Conservation (phyloP, 495 filamentous ascomycete species). For the Podospora appendiculata region DNA sequence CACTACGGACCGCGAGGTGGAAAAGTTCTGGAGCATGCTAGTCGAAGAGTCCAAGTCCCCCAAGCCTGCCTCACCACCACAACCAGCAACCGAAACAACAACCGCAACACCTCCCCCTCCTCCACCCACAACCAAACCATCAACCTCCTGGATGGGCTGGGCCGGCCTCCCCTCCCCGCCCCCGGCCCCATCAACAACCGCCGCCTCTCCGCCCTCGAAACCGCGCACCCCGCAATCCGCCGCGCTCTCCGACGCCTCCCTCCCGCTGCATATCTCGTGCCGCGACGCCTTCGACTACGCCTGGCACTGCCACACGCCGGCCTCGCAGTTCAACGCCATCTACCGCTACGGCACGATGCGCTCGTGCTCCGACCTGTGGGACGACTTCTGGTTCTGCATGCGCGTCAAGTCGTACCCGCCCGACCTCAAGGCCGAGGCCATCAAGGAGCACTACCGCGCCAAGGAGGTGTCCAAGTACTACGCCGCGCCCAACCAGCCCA, state of each 20-base stretch:
- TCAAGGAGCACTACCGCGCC: slow-evolving; percentile 59
- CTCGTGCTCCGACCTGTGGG: slow-evolving; percentile 72
- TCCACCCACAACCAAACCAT: neutral
- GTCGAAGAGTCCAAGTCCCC: slow-evolving; percentile 17
- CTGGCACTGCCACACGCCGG: slow-evolving; percentile 91
- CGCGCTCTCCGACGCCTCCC: slow-evolving; percentile 49
- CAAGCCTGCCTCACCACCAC: neutral
- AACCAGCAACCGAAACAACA: neutral
- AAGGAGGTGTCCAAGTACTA: slow-evolving; percentile 68
- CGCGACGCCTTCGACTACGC: slow-evolving; percentile 83
- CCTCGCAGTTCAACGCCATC: slow-evolving; percentile 70
- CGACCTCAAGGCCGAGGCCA: slow-evolving; percentile 44
- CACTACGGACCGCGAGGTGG: slow-evolving; percentile 30
- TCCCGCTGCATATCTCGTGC: slow-evolving; percentile 80
- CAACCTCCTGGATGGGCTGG: slow-evolving; percentile 1
- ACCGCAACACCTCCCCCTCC: neutral
- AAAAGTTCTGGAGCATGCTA: slow-evolving; percentile 33
- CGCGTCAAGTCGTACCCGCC: slow-evolving; percentile 51
- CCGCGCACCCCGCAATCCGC: slow-evolving; percentile 14
- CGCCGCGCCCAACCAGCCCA: slow-evolving; percentile 41
- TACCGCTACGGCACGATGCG: slow-evolving; percentile 77
- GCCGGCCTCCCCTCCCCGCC: slow-evolving; percentile 2
- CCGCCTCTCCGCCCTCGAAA: slow-evolving; percentile 3
- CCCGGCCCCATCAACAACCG: slow-evolving; percentile 11
- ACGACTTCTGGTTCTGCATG: slow-evolving; percentile 96